These are phyloP conservation scores for Aspergillus sp. DNA, from an alignment of 2,329 filamentous ascomycete genomes.

Conservation along the genomic window DNA sequence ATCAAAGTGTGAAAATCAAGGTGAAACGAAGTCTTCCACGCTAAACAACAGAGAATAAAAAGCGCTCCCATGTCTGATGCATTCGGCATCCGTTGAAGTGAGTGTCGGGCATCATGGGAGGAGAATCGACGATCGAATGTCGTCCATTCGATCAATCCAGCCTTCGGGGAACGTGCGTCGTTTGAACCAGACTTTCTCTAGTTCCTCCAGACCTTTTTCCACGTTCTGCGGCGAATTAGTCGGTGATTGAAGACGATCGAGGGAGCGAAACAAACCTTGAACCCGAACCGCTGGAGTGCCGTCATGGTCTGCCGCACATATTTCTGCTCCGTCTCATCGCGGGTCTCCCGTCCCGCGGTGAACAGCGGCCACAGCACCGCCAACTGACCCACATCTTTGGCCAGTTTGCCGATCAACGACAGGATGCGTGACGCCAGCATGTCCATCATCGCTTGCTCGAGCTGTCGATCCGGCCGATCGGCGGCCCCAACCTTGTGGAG, in stretches of 20 bases:
- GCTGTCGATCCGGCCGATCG: slow-evolving; percentile 26
- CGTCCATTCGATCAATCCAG: slow-evolving; percentile 32
- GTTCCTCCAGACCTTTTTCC: slow-evolving; percentile 28
- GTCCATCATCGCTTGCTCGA: slow-evolving; percentile 25
- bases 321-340: slow-evolving; percentile 27
- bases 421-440: slow-evolving; percentile 32
- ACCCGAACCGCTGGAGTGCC: slow-evolving; percentile 27
- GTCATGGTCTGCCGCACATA: slow-evolving; percentile 32
- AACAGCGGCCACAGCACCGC: slow-evolving; percentile 35
- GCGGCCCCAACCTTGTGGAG: slow-evolving; percentile 33
- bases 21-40: neutral
- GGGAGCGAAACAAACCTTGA: slow-evolving; percentile 21
- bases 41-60: slow-evolving; percentile 5
- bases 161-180: slow-evolving; percentile 31
- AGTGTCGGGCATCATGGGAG: slow-evolving; percentile 20
- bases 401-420: slow-evolving; percentile 27
- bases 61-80: neutral
- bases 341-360: slow-evolving; percentile 33
- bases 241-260: neutral
- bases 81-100: neutral
- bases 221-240: slow-evolving; percentile 24
- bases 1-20: neutral
- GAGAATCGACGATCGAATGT: slow-evolving; percentile 32
- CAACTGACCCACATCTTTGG: slow-evolving; percentile 34
- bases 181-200: slow-evolving; percentile 32